Conservation (phyloP, 2,329 filamentous ascomycete species). For the Hypoxylon sp. region DNA sequence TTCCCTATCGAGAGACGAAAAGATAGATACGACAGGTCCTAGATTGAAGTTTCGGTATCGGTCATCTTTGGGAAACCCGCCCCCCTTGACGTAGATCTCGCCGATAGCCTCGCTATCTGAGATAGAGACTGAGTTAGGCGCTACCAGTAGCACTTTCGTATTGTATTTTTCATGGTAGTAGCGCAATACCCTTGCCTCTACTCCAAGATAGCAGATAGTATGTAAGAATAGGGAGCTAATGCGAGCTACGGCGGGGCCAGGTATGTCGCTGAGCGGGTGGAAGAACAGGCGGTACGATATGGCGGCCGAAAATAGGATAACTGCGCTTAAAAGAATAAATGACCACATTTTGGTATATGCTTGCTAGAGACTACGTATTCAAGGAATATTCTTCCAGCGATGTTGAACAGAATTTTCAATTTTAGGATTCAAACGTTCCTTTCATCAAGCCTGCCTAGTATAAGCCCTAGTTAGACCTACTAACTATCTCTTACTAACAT, state of each 20-base stretch:
- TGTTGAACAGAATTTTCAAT: neutral
- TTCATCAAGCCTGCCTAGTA: neutral
- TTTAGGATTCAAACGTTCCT: neutral
- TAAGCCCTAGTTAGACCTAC: neutral
- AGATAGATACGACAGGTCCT: constrained; percentile 6
- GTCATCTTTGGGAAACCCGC: constrained; percentile 14
- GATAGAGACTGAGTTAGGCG: constrained; percentile 13
- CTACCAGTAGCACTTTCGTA: constrained; percentile 5
- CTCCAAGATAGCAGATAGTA: constrained; percentile 43
- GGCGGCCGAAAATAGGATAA: constrained; percentile 5
- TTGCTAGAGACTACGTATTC: neutral
- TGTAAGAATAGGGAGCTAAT: constrained; percentile 37
- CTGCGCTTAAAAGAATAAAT: neutral
- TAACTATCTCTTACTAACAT: neutral
- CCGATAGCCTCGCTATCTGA: constrained; percentile 9
- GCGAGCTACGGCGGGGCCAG: constrained; percentile 8
- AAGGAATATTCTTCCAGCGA: neutral
- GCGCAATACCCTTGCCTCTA: constrained; percentile 41
- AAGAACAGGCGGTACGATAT: constrained; percentile 9
- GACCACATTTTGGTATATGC: constrained; percentile 8
- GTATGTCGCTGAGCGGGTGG: constrained; percentile 1
- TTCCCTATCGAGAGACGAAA: constrained; percentile 12
- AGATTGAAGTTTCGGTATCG: constrained; percentile 15
- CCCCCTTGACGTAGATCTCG: constrained; percentile 9
- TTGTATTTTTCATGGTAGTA: constrained; percentile 27